Conservation (phyloP, 805 yeast genomes). For the Saccharomycopsis sp. region DNA sequence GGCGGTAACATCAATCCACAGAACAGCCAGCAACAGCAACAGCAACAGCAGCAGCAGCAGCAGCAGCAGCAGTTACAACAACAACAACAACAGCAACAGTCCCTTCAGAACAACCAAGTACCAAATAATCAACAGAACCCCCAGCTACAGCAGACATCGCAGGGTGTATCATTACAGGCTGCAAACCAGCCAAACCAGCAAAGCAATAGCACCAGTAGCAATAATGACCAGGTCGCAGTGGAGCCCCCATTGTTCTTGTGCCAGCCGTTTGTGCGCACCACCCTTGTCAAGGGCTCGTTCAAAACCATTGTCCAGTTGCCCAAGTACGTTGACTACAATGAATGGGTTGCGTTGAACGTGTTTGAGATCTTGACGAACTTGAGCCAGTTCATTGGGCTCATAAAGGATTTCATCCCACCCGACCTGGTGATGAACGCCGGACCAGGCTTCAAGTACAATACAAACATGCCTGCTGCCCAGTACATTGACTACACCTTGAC, state of each 20-base stretch:
- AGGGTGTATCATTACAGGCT: too few relatives aligned
- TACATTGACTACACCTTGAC: conserved; percentile 87
- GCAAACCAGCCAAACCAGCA: conserved; percentile 17
- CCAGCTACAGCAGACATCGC: neutral
- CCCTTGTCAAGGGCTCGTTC: conserved; percentile 92
- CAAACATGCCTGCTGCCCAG: conserved; percentile 83
- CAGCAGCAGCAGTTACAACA: conserved; percentile 21
- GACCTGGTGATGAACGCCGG: conserved; percentile 94
- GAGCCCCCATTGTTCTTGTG: conserved; percentile 52
- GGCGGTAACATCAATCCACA: too few relatives aligned
- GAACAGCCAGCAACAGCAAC: conserved; percentile 9
- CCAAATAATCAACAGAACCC: conserved; percentile 11
- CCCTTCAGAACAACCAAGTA: conserved; percentile 21
- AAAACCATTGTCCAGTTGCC: conserved; percentile 93
- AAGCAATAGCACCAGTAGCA: conserved; percentile 25
- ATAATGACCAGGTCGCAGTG: conserved; percentile 22
- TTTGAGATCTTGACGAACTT: conserved; percentile 83
- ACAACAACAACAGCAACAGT: too few relatives aligned
- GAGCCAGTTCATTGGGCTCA: conserved; percentile 82
- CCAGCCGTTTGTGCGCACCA: conserved; percentile 90
- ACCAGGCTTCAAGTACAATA: conserved; percentile 78
- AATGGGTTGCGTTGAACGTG: conserved; percentile 90
- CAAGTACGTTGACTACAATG: conserved; percentile 86
- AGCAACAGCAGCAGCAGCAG: conserved; percentile 6
- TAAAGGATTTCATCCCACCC: conserved; percentile 84